Conservation (phyloP, 805 yeast species). For the Starmera caribaea region DNA sequence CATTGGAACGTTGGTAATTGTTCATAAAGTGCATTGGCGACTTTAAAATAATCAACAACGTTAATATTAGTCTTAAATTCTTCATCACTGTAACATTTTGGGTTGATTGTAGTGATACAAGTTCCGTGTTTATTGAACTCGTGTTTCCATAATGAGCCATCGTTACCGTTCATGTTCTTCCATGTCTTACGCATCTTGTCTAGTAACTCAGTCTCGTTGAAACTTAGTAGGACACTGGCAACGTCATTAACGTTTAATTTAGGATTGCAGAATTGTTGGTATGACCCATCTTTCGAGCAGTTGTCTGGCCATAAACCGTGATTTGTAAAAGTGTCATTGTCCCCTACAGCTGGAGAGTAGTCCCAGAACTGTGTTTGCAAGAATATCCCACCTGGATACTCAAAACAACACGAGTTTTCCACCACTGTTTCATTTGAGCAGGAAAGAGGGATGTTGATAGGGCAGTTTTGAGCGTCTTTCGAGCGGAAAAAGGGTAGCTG, state of each 20-base stretch:
- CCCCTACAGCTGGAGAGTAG: slow-evolving; percentile 65
- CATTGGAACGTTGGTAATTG: slow-evolving; percentile 59
- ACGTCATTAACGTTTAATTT: slow-evolving; percentile 45
- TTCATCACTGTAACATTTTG: slow-evolving; percentile 48
- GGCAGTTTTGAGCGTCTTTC: slow-evolving; percentile 28
- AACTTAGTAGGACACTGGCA: slow-evolving; percentile 31
- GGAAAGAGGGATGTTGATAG: slow-evolving; percentile 47
- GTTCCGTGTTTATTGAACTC: slow-evolving; percentile 94
- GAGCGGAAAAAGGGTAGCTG: background rate
- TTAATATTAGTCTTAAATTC: slow-evolving; percentile 17
- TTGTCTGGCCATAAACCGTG: slow-evolving; percentile 89
- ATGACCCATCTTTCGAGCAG: slow-evolving; percentile 61
- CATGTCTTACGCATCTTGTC: slow-evolving; percentile 50
- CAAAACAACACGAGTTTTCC: slow-evolving; percentile 71
- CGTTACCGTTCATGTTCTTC: slow-evolving; percentile 66
- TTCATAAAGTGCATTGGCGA: slow-evolving; percentile 48
- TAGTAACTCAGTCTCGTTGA: slow-evolving; percentile 42
- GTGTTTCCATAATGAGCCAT: slow-evolving; percentile 73
- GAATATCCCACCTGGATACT: slow-evolving; percentile 76
- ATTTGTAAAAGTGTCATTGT: slow-evolving; percentile 59
- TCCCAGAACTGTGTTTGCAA: slow-evolving; percentile 93
- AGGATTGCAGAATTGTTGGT: slow-evolving; percentile 67
- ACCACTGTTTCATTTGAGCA: slow-evolving; percentile 48
- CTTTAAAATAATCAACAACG: slow-evolving; percentile 63
- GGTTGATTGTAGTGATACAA: slow-evolving; percentile 73